Evolutionary conservation across 352 stramenopile genomes (phyloP).

Genomic region (Nothophytophthora sp.): DNA sequence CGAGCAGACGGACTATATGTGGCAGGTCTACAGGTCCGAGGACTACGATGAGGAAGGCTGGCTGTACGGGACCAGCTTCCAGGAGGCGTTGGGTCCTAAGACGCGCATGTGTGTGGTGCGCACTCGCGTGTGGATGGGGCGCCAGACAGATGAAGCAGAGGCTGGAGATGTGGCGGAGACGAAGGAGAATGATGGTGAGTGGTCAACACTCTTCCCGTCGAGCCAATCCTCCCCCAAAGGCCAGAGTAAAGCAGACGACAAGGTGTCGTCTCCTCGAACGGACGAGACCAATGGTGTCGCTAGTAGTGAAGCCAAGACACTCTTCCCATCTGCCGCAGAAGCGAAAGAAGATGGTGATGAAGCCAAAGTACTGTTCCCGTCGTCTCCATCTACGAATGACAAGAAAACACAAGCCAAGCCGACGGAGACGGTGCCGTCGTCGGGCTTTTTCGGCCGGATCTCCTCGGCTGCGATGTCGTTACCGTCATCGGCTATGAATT

Average conservation of each 20-base stretch:
- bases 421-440: slow-evolving; percentile 18
- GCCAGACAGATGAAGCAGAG: slow-evolving; percentile 22
- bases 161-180: slow-evolving; percentile 13
- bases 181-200: slow-evolving; percentile 21
- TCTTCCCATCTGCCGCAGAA: slow-evolving; percentile 5
- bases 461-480: slow-evolving; percentile 60
- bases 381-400: slow-evolving; percentile 4
- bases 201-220: slow-evolving; percentile 43
- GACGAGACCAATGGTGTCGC: no score
- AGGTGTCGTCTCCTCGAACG: no score
- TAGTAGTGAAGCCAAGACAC: background rate
- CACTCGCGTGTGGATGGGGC: slow-evolving; percentile 81
- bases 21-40: slow-evolving; percentile 80
- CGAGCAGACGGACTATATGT: slow-evolving; percentile 62
- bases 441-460: slow-evolving; percentile 67
- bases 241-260: background rate
- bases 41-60: slow-evolving; percentile 88
- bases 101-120: slow-evolving; percentile 66
- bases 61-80: slow-evolving; percentile 78
- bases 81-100: slow-evolving; percentile 63
- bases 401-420: slow-evolving; percentile 21
- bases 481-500: slow-evolving; percentile 61
- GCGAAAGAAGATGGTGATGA: slow-evolving; percentile 5
- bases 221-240: slow-evolving; percentile 4
- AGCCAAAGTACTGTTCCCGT: slow-evolving; percentile 21